Percentiles rank a stretch among this genome's conserved stretches.
Conservation (phyloP, 2,329 filamentous ascomycete species). For the Trichoderma oligosporum region DNA sequence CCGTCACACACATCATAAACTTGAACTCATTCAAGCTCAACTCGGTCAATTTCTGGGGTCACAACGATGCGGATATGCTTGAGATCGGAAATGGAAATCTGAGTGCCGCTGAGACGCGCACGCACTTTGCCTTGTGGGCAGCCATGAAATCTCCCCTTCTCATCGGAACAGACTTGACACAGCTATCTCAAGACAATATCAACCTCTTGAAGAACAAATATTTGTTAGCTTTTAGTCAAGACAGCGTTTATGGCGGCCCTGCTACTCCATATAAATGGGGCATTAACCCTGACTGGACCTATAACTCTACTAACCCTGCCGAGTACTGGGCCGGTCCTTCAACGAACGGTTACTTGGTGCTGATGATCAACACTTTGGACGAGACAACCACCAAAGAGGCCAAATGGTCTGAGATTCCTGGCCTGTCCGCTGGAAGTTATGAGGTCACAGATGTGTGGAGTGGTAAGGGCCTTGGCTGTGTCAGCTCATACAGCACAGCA, state of each 20-base stretch:
- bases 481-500: conserved; percentile 28
- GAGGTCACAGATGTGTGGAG: conserved; percentile 46
- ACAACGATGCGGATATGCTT: conserved; percentile 49
- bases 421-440: conserved; percentile 34
- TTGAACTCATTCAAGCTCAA: conserved; percentile 46
- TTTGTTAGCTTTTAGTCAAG: conserved; percentile 44
- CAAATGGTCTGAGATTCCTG: conserved; percentile 43
- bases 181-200: conserved; percentile 35
- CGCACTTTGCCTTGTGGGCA: conserved; percentile 51
- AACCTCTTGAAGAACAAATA: conserved; percentile 41
- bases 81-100: conserved; percentile 49
- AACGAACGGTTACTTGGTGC: conserved; percentile 41
- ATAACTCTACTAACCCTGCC: conserved; percentile 45
- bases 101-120: conserved; percentile 43
- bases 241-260: conserved; percentile 38
- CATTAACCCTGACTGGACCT: conserved; percentile 47
- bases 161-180: conserved; percentile 43
- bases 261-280: conserved; percentile 48
- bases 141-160: conserved; percentile 48
- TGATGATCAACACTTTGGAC: conserved; percentile 45
- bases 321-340: conserved; percentile 48
- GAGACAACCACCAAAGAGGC: conserved; percentile 34
- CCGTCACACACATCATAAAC: conserved; percentile 42
- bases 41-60: conserved; percentile 45
- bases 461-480: conserved; percentile 37